These are phyloP conservation scores for Curvularia verruculosa DNA, from an alignment of 2,329 filamentous ascomycete species.

Conservation along the genomic window DNA sequence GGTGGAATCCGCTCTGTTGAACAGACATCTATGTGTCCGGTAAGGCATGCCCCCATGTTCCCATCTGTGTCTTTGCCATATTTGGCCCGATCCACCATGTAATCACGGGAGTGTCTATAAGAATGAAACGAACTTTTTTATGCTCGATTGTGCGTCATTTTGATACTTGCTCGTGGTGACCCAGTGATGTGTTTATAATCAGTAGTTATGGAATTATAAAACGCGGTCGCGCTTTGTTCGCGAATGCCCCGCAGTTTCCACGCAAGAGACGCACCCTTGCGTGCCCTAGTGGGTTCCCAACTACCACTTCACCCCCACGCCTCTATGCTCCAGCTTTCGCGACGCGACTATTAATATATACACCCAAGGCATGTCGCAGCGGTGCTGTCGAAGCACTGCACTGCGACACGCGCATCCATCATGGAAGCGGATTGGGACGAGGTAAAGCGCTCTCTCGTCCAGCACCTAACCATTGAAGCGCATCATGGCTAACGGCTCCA, in stretches of 20 bases:
- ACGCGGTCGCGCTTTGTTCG: slow-evolving; percentile 8
- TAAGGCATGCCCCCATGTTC: slow-evolving; percentile 8
- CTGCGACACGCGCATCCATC: slow-evolving; percentile 33
- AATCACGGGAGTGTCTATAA: not conserved
- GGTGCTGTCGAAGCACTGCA: slow-evolving; percentile 17
- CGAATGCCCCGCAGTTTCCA: slow-evolving; percentile 19
- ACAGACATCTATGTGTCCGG: slow-evolving; percentile 11
- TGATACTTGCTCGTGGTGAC: not conserved
- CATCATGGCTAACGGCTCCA: slow-evolving; percentile 23
- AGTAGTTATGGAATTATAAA: not conserved
- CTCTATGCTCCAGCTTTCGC: slow-evolving; percentile 23
- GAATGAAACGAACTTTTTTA: not conserved
- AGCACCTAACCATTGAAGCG: not conserved
- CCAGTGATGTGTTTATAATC: not conserved
- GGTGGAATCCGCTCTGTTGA: not conserved
- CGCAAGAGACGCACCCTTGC: slow-evolving; percentile 20
- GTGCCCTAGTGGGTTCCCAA: slow-evolving; percentile 33
- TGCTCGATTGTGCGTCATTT: not conserved
- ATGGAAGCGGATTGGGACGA: slow-evolving; percentile 63
- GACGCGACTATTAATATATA: slow-evolving; percentile 23
- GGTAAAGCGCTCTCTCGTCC: slow-evolving; percentile 31
- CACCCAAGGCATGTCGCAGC: slow-evolving; percentile 39
- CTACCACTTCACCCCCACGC: slow-evolving; percentile 24
- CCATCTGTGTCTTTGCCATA: not conserved
- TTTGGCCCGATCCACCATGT: not conserved